These are phyloP conservation scores for Xerocomellus amylosporus DNA, from an alignment of 768 basidiomycete species.

Conservation along the genomic window DNA sequence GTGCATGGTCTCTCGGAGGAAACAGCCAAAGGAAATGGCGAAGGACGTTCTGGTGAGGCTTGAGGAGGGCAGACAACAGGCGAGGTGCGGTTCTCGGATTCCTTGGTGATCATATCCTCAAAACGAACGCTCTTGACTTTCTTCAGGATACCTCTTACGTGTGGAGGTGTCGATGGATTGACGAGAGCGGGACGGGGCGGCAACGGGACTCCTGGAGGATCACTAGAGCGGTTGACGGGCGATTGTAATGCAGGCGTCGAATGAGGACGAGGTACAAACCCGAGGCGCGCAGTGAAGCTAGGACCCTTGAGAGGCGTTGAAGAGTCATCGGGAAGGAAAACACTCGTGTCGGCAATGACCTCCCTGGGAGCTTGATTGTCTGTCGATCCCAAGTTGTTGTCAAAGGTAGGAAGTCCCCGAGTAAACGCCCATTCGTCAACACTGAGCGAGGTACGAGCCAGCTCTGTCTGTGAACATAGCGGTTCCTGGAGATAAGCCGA, in stretches of 20 bases:
- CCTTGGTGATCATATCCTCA: constrained; percentile 19
- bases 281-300: neutral
- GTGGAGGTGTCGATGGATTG: constrained; percentile 28
- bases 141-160: constrained; percentile 39
- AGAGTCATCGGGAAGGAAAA: constrained; percentile 13
- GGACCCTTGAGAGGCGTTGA: constrained; percentile 10
- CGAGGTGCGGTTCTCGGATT: neutral
- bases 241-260: constrained; percentile 1
- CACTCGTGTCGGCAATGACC: constrained; percentile 1
- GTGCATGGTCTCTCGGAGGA: constrained; percentile 12
- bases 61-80: neutral
- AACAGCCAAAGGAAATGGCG: constrained; percentile 2
- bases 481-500: constrained; percentile 11
- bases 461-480: neutral
- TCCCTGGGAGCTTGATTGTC: constrained; percentile 3
- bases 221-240: constrained; percentile 3
- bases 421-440: constrained; percentile 39
- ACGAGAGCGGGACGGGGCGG: constrained; percentile 24
- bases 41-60: constrained; percentile 2
- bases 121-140: constrained; percentile 41
- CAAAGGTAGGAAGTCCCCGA: constrained; percentile 29
- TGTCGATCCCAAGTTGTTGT: constrained; percentile 13
- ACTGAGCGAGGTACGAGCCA: constrained; percentile 9
- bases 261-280: neutral
- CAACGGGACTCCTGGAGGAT: constrained; percentile 21